Evolutionary conservation across 108 stramenopile genomes (phyloP), one percentile per base, ranked within the genome.

Genomic region (Pseudonitzschia pungens): DNA sequence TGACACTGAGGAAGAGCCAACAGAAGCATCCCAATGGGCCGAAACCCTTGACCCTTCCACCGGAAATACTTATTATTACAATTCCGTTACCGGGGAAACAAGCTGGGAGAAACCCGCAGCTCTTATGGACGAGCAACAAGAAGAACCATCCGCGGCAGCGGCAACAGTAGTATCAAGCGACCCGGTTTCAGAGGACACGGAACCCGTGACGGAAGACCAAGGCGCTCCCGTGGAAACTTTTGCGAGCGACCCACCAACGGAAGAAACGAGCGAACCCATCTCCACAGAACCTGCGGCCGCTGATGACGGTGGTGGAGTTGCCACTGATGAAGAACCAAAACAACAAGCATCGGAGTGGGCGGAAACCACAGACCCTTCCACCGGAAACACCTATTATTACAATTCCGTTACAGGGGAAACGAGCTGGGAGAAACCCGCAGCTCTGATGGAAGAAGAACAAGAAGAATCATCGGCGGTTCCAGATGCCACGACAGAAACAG

Each of bases 371-470:
- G 77, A 78, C 48, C 52, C 62, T 4, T 14, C 50, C 41, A 45
- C 73, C 48, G 69, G 69, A 16, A 40, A 70, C 29, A 69, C 54
- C 24, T 81, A 76, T 55, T 81, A 73, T 59, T 73, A 65, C 53
- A 81, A 81, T 45, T 29, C 65, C 14, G 32, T 45, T 16, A 77
- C 76, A 1, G 65, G 67, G 43, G 76, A 77, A 68, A 81, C 76
- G 55, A 65, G 64, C 18, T 81, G 76, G 76, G 76, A 81, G 16
- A 11, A 24, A 15, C 80, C 80, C 16, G 41, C 43, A 15, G 48
- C 26, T 28, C 9, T 50, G 33, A 54, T 27, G 36, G 48, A 70
- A 10, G 32, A 70, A 11, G n/a, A n/a, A n/a, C n/a, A n/a, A n/a
- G n/a, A n/a, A n/a, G 54, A 2, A 53, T 9, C 52, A 21, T 20